A percentile compares a stretch with the other conserved stretches of the same genome.
These are phyloP conservation scores for Sphaerosporella brunnea DNA, from an alignment of 495 filamentous ascomycete species.

Conservation along the genomic window DNA sequence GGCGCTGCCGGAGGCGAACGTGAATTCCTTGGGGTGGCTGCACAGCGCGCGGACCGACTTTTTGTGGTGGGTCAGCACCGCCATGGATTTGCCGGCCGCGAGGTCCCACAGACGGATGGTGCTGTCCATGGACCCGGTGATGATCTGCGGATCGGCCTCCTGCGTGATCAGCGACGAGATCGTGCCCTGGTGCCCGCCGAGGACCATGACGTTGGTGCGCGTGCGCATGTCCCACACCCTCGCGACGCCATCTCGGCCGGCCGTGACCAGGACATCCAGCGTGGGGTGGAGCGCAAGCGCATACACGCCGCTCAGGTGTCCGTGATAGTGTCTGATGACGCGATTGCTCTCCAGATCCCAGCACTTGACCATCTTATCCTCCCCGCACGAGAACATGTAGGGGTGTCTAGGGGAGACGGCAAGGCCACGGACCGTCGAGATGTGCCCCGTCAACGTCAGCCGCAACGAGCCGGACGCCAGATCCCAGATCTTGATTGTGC, in stretches of 20 bases:
- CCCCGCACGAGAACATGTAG: constrained; percentile 92
- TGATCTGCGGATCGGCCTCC: constrained; percentile 91
- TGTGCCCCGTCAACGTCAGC: constrained; percentile 88
- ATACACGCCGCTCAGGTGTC: constrained; percentile 92
- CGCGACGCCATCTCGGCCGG: constrained; percentile 83
- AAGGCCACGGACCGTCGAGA: constrained; percentile 85
- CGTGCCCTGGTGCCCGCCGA: constrained; percentile 76
- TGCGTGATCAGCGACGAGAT: constrained; percentile 81
- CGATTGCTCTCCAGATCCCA: constrained; percentile 99
- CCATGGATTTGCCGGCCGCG: constrained; percentile 89
- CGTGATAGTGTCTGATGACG: constrained; percentile 96
- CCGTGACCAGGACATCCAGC: constrained; percentile 84
- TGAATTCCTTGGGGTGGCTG: constrained; percentile 84
- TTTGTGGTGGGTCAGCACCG: constrained; percentile 93
- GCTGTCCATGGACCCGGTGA: constrained; percentile 74
- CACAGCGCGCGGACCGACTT: constrained; percentile 76
- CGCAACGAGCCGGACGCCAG: constrained; percentile 64
- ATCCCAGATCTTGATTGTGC: constrained; percentile 99
- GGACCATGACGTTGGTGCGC: constrained; percentile 80
- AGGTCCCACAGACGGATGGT: constrained; percentile 94
- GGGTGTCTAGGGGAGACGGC: constrained; percentile 88
- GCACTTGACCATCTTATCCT: constrained; percentile 99
- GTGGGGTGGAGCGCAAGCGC: constrained; percentile 80
- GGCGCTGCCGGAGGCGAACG: constrained; percentile 81
- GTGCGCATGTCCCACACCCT: constrained; percentile 99